Percentiles rank a stretch among this genome's conserved stretches.
Evolutionary conservation across 306 rosid species (phyloP).

Genomic region (Echinosophora koreensis): DNA sequence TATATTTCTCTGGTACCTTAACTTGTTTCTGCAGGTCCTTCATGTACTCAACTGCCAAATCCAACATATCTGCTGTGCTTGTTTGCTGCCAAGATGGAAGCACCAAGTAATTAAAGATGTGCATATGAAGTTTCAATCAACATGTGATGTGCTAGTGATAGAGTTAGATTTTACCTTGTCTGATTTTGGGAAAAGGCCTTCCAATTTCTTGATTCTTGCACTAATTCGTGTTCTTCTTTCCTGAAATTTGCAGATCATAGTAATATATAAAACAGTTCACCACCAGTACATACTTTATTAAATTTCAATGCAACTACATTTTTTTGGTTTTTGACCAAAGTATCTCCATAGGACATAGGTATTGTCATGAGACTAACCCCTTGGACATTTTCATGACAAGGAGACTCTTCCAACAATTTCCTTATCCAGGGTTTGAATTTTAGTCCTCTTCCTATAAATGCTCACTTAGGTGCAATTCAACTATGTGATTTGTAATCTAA

Average conservation of each 20-base stretch:
- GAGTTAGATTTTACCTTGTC: constrained; percentile 74
- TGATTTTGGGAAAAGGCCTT: constrained; percentile 81
- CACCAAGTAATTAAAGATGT: constrained; percentile 26
- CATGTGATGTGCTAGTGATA: background rate
- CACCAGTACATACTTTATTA: background rate
- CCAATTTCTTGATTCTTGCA: constrained; percentile 79
- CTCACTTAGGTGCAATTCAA: background rate
- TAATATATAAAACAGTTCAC: background rate
- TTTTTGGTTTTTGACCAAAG: background rate
- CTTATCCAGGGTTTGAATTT: background rate
- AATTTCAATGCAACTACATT: background rate
- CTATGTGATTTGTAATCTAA: background rate
- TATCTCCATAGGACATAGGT: background rate
- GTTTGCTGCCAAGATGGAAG: constrained; percentile 67
- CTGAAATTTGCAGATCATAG: constrained; percentile 53
- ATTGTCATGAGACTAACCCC: background rate
- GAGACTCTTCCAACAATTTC: background rate
- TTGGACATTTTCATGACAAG: background rate
- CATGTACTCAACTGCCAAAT: constrained; percentile 73
- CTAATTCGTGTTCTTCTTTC: constrained; percentile 87
- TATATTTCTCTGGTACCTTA: constrained; percentile 59
- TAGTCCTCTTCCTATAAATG: background rate
- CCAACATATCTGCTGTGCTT: constrained; percentile 89
- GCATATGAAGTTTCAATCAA: constrained; percentile 6
- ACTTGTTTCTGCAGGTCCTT: constrained; percentile 81